Conservation (phyloP, 2,329 filamentous ascomycete genomes). For the Xylariaceae sp. region DNA sequence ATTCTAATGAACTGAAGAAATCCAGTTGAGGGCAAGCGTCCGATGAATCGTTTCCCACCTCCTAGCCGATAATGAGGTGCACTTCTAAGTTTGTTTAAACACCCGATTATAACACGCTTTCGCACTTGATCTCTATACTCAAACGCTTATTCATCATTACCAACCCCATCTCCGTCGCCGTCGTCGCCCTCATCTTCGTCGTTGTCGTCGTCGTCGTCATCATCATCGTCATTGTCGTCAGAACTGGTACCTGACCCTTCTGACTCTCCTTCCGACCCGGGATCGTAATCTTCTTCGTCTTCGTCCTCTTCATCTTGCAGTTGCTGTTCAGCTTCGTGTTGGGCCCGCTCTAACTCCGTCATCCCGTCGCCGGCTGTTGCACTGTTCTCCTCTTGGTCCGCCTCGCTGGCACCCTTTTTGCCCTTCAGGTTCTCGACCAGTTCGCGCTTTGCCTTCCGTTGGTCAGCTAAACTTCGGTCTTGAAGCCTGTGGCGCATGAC, state of each 20-base stretch:
- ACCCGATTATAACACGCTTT: too few species aligned
- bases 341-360: constrained; percentile 46
- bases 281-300: constrained; percentile 62
- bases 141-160: constrained; percentile 5
- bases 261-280: constrained; percentile 54
- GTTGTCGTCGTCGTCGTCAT: constrained; percentile 40
- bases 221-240: constrained; percentile 50
- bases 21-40: too few species aligned
- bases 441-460: constrained; percentile 58
- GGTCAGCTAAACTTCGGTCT: constrained; percentile 64
- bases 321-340: constrained; percentile 46
- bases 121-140: neutral
- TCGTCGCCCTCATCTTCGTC: constrained; percentile 32
- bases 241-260: constrained; percentile 49
- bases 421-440: constrained; percentile 53
- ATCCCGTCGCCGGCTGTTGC: constrained; percentile 41
- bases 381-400: constrained; percentile 38
- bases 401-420: constrained; percentile 38
- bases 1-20: too few species aligned
- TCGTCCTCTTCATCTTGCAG: constrained; percentile 58
- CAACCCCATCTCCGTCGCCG: constrained; percentile 11
- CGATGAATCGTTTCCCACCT: too few species aligned
- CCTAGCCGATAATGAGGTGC: too few species aligned
- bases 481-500: constrained; percentile 56
- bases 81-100: too few species aligned